A percentile compares a stretch with the other conserved stretches of the same genome.
Evolutionary conservation across 1,284 basidiomycete species (phyloP).

Genomic region (Malassezia nana): DNA sequence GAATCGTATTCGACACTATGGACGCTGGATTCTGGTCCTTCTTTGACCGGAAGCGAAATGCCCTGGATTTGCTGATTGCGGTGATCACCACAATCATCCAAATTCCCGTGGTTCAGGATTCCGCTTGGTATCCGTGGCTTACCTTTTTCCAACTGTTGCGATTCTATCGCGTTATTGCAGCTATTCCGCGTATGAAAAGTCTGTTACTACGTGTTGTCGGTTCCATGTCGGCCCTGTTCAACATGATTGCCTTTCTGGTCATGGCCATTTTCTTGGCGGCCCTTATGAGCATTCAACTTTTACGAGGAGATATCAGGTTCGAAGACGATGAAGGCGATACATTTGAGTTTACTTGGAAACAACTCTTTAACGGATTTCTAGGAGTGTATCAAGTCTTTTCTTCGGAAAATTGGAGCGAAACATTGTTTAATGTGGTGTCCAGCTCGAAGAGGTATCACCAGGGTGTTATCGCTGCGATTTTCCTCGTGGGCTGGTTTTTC

Average conservation of each 20-base stretch:
- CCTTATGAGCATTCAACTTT: conserved; percentile 62
- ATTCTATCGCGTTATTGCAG: conserved; percentile 87
- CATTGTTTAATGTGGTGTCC: conserved; percentile 63
- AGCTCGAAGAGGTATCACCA: conserved; percentile 64
- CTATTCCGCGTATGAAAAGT: conserved; percentile 65
- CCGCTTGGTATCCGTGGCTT: conserved; percentile 72
- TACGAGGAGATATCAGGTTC: conserved; percentile 65
- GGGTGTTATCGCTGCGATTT: conserved; percentile 63
- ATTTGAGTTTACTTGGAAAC: conserved; percentile 68
- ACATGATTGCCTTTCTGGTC: conserved; percentile 87
- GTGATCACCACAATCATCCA: conserved; percentile 71
- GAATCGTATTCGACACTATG: conserved; percentile 57
- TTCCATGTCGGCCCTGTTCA: conserved; percentile 77
- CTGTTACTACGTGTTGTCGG: conserved; percentile 64
- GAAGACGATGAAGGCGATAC: conserved; percentile 37
- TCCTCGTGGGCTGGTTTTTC: conserved; percentile 75
- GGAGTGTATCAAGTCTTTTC: conserved; percentile 85
- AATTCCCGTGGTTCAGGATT: conserved; percentile 63
- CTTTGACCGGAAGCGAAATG: conserved; percentile 60
- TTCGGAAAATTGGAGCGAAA: conserved; percentile 83
- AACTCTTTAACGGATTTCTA: conserved; percentile 77
- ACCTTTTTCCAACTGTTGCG: conserved; percentile 77
- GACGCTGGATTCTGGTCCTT: conserved; percentile 76
- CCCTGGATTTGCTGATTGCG: conserved; percentile 72
- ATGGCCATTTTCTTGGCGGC: conserved; percentile 80